Evolutionary conservation across 768 basidiomycete species (phyloP), one percentile per base, ranked within the genome.

Genomic region (Pleurotus eryngii): DNA sequence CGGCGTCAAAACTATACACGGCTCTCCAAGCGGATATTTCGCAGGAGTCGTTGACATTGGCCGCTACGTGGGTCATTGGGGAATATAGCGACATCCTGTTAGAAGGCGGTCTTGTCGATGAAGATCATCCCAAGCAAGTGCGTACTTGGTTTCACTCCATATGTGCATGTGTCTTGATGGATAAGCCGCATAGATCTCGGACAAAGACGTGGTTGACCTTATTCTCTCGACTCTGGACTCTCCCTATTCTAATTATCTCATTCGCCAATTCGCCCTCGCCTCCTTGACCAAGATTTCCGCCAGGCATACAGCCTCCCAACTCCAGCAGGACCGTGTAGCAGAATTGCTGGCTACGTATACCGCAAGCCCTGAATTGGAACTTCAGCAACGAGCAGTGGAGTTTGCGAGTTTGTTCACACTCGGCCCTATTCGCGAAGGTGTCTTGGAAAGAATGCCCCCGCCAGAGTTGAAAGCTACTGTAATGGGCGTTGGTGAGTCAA

Each of bases 401-500:
- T 98, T 95, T 70, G 91, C 89, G 1, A 89, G 84, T 63, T 69
- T 99, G 62, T 93, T 92, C 68, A 83, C 80, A 26, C 72, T 92
- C 6, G 87, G 87, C 4, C 85, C 90, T n/a, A 74, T 90, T 18
- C 79, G 83, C 58, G 78, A 81, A 6, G 97, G 96, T 38, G 94
- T 99, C 1, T 71, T 98, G 59, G 97, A 99, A 75, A 83, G 94
- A 56, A 99, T 99, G 97, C 97, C 97, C n/a, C 90, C 93, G 4
- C 97, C 97, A 1, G 97, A 99, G 70, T 74, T 98, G 61, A 97
- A 95, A 74, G 89, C 90, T n/a, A 98, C 96, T 2, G 91, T 98
- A 2, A 90, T 96, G 81, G 97, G 93, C 46, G 81, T 89, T 59
- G 91, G 94, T 95, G 63, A 61, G 84, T 74, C 22, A 0, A 43